Evolutionary conservation across 768 basidiomycete genomes (phyloP).

Genomic region (Boletus vermiculosoides): DNA sequence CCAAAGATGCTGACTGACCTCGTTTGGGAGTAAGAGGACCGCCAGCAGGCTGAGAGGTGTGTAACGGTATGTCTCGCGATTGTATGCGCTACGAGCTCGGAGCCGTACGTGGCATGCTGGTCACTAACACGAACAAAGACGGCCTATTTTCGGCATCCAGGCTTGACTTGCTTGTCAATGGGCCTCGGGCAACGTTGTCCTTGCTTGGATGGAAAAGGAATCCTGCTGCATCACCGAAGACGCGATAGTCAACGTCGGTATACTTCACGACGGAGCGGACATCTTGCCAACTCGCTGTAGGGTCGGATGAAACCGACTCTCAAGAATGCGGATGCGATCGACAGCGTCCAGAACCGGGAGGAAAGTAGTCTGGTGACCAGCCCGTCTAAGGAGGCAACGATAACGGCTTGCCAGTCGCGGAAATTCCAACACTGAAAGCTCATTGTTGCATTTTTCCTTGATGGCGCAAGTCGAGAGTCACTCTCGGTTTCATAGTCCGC

Average conservation of each 20-base stretch:
- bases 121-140: not conserved
- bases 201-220: conserved; percentile 56
- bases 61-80: conserved; percentile 25
- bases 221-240: conserved; percentile 88
- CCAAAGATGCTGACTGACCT: too few species aligned
- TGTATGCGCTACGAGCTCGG: conserved; percentile 77
- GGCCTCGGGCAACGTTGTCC: conserved; percentile 60
- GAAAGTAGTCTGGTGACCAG: too few species aligned
- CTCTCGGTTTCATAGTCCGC: too few species aligned
- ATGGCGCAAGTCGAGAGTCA: not conserved
- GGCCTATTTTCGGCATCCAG: conserved; percentile 69
- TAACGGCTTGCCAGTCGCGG: conserved; percentile 13
- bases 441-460: conserved; percentile 6
- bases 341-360: conserved; percentile 50
- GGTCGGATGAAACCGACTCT: conserved; percentile 70
- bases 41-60: too few species aligned
- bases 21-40: too few species aligned
- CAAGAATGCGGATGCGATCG: conserved; percentile 54
- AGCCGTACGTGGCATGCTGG: conserved; percentile 10
- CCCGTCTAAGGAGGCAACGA: too few species aligned
- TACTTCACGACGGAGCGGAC: conserved; percentile 82
- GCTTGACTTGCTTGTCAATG: conserved; percentile 41
- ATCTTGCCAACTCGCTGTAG: conserved; percentile 92
- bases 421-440: not conserved
- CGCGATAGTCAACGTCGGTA: conserved; percentile 96